Evolutionary conservation across 345 rosid genomes (phyloP).

Genomic region (Rubroshorea leprosula): DNA sequence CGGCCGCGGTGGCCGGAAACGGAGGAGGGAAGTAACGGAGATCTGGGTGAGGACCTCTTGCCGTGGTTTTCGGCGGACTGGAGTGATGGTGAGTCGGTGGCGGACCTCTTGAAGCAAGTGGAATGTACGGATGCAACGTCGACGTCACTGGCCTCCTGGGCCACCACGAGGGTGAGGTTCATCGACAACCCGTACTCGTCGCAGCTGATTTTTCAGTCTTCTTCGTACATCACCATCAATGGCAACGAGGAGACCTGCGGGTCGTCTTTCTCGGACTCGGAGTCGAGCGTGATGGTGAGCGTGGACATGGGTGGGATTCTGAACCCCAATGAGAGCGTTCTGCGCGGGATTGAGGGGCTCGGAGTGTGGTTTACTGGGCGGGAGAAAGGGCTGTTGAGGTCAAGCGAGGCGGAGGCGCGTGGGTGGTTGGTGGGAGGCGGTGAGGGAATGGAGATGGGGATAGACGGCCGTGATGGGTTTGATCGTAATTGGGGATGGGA

Average conservation of each 20-base stretch:
- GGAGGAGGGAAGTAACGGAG: slow-evolving; percentile 10
- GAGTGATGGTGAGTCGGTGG: slow-evolving; percentile 16
- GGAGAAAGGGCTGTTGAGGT: slow-evolving; percentile 26
- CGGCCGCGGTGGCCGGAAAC: slow-evolving; percentile 6
- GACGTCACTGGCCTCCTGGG: slow-evolving; percentile 9
- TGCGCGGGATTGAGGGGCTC: background rate
- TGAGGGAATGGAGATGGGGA: background rate
- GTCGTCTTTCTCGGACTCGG: slow-evolving; percentile 60
- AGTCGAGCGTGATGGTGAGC: slow-evolving; percentile 62
- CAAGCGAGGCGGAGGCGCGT: slow-evolving; percentile 18
- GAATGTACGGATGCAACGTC: slow-evolving; percentile 23
- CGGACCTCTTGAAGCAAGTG: slow-evolving; percentile 47
- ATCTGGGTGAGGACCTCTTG: slow-evolving; percentile 21
- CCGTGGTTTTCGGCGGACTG: slow-evolving; percentile 38
- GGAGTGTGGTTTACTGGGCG: background rate
- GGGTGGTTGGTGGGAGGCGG: background rate
- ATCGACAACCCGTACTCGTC: slow-evolving; percentile 55
- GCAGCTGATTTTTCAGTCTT: slow-evolving; percentile 39
- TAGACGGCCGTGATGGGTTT: slow-evolving; percentile 11
- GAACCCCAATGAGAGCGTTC: background rate
- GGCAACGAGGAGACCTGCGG: slow-evolving; percentile 83
- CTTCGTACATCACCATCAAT: slow-evolving; percentile 64
- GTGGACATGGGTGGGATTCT: slow-evolving; percentile 42
- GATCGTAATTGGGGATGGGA: slow-evolving; percentile 12
- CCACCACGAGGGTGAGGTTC: slow-evolving; percentile 45